Conservation (phyloP, 2,329 filamentous ascomycete species). For the Teratosphaeria viscida region DNA sequence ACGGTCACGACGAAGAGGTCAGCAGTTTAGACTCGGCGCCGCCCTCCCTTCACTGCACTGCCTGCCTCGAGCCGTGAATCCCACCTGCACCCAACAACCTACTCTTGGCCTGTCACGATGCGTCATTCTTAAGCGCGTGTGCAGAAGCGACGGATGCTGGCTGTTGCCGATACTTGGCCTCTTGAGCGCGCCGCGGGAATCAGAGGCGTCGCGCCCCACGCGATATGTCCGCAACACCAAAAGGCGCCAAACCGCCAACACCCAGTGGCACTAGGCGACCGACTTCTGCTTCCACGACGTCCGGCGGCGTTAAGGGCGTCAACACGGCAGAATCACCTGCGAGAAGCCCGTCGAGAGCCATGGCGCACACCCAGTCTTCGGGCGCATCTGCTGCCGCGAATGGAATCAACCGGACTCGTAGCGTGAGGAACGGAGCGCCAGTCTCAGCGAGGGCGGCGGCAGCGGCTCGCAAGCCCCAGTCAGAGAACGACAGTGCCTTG, state of each 20-base stretch:
- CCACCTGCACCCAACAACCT: neutral
- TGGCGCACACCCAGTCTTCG: conserved; percentile 8
- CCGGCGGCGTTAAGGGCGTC: neutral
- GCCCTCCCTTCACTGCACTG: neutral
- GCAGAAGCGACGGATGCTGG: neutral
- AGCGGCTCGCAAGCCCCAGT: conserved; percentile 48
- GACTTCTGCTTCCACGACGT: conserved; percentile 3
- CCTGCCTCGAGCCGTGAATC: neutral
- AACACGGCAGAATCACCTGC: conserved; percentile 1
- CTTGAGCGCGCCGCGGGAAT: neutral
- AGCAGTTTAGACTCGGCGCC: neutral
- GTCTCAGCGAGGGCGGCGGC: conserved; percentile 65
- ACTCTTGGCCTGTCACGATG: neutral
- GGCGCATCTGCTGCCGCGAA: conserved; percentile 10
- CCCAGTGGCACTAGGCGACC: neutral
- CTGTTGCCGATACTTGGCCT: neutral
- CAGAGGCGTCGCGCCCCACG: neutral
- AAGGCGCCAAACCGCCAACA: neutral
- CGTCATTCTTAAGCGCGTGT: neutral
- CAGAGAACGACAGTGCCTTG: conserved; percentile 17
- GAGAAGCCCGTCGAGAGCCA: conserved; percentile 11
- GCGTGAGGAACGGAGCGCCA: conserved; percentile 52
- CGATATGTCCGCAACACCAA: neutral
- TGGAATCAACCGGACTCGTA: conserved; percentile 40
- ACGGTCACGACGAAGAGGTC: neutral